Evolutionary conservation across 1,284 basidiomycete genomes (phyloP).

Genomic region (Pulchroboletus neoregius): DNA sequence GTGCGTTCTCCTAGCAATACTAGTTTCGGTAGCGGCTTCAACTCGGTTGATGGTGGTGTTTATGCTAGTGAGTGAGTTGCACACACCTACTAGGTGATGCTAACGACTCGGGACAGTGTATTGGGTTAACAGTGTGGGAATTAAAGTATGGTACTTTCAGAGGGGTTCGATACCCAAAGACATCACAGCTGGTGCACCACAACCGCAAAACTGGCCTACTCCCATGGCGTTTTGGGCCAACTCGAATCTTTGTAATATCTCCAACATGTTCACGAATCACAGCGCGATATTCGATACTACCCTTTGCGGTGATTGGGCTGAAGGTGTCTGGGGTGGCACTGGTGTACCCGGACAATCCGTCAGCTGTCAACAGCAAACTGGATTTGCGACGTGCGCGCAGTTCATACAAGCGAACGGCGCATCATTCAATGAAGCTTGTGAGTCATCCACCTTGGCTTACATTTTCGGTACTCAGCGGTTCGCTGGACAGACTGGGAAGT

Average conservation of each 20-base stretch:
- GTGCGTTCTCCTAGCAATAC: slow-evolving; percentile 48
- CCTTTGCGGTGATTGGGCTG: slow-evolving; percentile 86
- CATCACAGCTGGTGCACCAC: slow-evolving; percentile 61
- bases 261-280: slow-evolving; percentile 71
- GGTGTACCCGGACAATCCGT: slow-evolving; percentile 76
- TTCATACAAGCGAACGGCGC: slow-evolving; percentile 71
- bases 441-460: slow-evolving; percentile 33
- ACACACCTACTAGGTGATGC: not conserved
- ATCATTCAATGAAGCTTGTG: slow-evolving; percentile 75
- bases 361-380: slow-evolving; percentile 80
- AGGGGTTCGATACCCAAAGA: slow-evolving; percentile 70
- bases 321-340: slow-evolving; percentile 64
- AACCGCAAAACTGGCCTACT: slow-evolving; percentile 69
- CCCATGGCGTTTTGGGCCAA: slow-evolving; percentile 77
- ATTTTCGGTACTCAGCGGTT: slow-evolving; percentile 8
- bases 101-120: slow-evolving; percentile 22
- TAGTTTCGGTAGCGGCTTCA: slow-evolving; percentile 68
- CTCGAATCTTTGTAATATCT: slow-evolving; percentile 65
- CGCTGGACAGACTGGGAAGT: slow-evolving; percentile 64
- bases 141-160: slow-evolving; percentile 80
- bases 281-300: slow-evolving; percentile 80
- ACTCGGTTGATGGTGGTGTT: slow-evolving; percentile 70
- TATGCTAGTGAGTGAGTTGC: slow-evolving; percentile 63
- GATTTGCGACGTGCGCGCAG: slow-evolving; percentile 70
- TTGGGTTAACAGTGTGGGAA: slow-evolving; percentile 59